Base-by-base conservation (phyloP, 2,329 filamentous ascomycete species). In the Penicillium hordei region DNA sequence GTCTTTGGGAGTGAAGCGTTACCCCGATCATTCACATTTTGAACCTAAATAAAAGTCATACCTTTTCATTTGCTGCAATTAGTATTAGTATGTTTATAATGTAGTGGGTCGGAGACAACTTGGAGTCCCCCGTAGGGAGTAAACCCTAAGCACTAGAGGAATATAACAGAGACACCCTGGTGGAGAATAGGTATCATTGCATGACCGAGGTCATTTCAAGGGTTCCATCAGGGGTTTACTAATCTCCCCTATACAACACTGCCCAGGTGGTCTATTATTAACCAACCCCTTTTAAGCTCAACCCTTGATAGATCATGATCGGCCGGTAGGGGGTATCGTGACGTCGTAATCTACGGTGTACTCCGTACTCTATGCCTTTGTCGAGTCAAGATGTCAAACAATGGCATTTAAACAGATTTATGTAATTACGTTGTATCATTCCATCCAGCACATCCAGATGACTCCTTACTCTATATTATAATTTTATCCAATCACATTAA, bases 181-280 rank as follows among this genome's bases (percentile, higher is more conserved):
- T 51, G 53, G 53, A 44, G 46, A 23, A 25, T 39, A 12, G 13
- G 42, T 34, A 27, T 33, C 42, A 48, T 54, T 39, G 43, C 51
- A 48, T 48, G 34, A 39, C 8, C 29, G 12, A 38, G 31, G 12
- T 21, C 38, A 38, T 36, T 21, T 27, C 19, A 15, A 25, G 33
- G 9, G 45, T 48, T 48, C 31, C 45, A 44, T 50, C 25, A 50
- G 46, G 53, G 53, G 45, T 29, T 31, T 25, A 23, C 13, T 56
- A 45, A 56, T 52, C 12, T 52, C 48, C 21, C 40, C 29, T 45
- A 45, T 40, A 52, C 33, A 10, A 33, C 31, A 33, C 31, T 1
- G 6, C 33, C 33, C 13, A 3, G 1, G 5, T 17, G 15, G 40
- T 45, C 50, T 52, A 52, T 52, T 45, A 52, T 52, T 52, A 52